Percentiles rank a stretch among this genome's conserved stretches.
phyloP scores from a whole-genome alignment of 108 stramenopile genomes.

The Stephanodiscus triporus region DNA sequence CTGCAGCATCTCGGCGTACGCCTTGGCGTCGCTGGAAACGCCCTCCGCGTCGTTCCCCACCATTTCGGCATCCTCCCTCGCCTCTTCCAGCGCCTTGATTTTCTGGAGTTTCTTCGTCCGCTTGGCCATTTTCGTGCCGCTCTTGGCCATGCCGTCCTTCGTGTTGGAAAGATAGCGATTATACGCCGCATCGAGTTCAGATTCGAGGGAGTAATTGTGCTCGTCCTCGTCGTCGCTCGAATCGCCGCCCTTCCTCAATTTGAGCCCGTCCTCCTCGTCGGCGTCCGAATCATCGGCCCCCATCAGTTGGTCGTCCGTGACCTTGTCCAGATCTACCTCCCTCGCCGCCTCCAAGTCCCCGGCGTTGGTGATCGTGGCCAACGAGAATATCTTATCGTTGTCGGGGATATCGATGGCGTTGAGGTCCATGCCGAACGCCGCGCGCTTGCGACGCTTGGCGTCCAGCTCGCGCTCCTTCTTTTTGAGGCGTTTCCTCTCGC shows the following conservation, averaged over 20 bases:
- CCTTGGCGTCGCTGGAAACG: slow-evolving; percentile 67
- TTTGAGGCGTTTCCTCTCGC: slow-evolving; percentile 82
- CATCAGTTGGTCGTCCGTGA: slow-evolving; percentile 71
- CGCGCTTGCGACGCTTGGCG: slow-evolving; percentile 82
- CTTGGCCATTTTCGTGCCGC: slow-evolving; percentile 82
- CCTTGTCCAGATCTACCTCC: slow-evolving; percentile 82
- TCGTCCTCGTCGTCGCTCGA: slow-evolving; percentile 59
- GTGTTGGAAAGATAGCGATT: slow-evolving; percentile 79
- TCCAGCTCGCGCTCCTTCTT: slow-evolving; percentile 89
- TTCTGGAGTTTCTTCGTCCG: slow-evolving; percentile 80
- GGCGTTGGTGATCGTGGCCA: slow-evolving; percentile 67
- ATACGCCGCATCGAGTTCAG: slow-evolving; percentile 87
- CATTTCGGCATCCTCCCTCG: slow-evolving; percentile 86
- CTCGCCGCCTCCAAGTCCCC: slow-evolving; percentile 71
- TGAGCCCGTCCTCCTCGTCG: slow-evolving; percentile 54
- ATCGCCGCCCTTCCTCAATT: slow-evolving; percentile 34
- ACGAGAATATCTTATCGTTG: slow-evolving; percentile 83
- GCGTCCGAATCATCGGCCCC: slow-evolving; percentile 36
- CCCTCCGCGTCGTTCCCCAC: slow-evolving; percentile 56
- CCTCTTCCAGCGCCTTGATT: slow-evolving; percentile 80
- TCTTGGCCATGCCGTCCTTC: slow-evolving; percentile 74
- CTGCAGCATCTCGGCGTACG: slow-evolving; percentile 77
- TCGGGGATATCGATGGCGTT: slow-evolving; percentile 89
- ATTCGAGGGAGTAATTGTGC: slow-evolving; percentile 67
- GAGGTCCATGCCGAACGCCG: slow-evolving; percentile 88